Base-by-base conservation (phyloP, 1,139 yeast species). In the Blastobotrys ciferrii region DNA sequence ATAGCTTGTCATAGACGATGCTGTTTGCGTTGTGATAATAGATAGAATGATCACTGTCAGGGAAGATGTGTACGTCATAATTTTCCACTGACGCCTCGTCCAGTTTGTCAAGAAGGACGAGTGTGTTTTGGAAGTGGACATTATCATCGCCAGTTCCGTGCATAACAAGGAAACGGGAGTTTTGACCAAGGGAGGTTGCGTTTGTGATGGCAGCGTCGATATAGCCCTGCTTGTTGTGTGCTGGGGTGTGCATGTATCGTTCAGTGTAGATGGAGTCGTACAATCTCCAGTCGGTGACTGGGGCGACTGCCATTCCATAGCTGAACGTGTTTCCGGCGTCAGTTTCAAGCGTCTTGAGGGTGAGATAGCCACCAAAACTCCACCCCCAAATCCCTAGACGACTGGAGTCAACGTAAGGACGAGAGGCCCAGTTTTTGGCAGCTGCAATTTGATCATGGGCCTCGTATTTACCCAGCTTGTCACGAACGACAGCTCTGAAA, bases 131-230 rank as follows among this genome's bases (percentile, higher is more conserved):
- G 54, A 89, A 71, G 68, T 92, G 98, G 19, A 92, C 99, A 66
- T 92, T 92, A 64, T 94, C 99, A 67, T 92, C 99, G 2, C 95
- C 95, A 0, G 98, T 85, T 1, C 99, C 99, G 62, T 92, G 98
- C 84, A 91, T 84, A 4, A 92, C 62, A 53, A 92, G 67, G 61
- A 94, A 87, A 55, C 96, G 72, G 32, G 75, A 70, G 59, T 84
- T 82, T n/a, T 72, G 71, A 1, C 68, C 73, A 42, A 78, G 63
- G 31, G 82, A 73, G 2, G 69, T 69, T 32, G 85, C 77, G 42
- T 71, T 66, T 11, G 75, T 67, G 32, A 75, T 62, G 1, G 80
- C 74, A 2, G 72, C 58, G 19, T 68, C 65, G 3, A 65, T 63
- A 60, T 84, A 84, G 0, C 83, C 83, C 15, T 75, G 69, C 6